These are phyloP conservation scores for Akanthomyces muscarius DNA, from an alignment of 2,329 filamentous ascomycete genomes.

Conservation along the genomic window DNA sequence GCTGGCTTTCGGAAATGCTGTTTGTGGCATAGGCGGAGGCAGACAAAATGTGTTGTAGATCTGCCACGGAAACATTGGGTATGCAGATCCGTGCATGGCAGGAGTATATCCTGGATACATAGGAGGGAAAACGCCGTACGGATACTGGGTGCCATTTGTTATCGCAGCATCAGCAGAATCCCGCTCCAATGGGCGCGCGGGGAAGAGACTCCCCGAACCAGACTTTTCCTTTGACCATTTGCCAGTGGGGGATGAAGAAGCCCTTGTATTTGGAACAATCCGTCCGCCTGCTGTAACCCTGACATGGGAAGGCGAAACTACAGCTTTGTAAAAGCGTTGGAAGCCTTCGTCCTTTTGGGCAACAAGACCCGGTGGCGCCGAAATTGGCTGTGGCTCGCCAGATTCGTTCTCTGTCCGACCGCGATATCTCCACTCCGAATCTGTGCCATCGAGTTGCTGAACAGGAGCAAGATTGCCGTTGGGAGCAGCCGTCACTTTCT, in stretches of 20 bases:
- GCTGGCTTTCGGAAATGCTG: conserved; percentile 18
- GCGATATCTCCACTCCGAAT: conserved; percentile 42
- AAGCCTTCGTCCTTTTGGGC: conserved; percentile 63
- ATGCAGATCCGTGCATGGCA: conserved; percentile 28
- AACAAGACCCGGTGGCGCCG: conserved; percentile 48
- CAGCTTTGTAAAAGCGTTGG: conserved; percentile 62
- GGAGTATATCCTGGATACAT: conserved; percentile 31
- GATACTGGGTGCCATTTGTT: conserved; percentile 26
- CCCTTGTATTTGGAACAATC: conserved; percentile 62
- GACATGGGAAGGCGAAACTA: conserved; percentile 63
- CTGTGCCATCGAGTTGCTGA: conserved; percentile 38
- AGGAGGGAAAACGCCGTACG: conserved; percentile 29
- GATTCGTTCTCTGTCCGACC: conserved; percentile 43
- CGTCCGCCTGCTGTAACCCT: conserved; percentile 64
- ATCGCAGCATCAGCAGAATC: conserved; percentile 18
- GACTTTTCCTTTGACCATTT: conserved; percentile 46
- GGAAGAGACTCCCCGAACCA: conserved; percentile 22
- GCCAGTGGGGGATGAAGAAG: conserved; percentile 47
- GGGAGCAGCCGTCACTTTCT: conserved; percentile 1
- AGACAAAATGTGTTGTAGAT: conserved; percentile 34
- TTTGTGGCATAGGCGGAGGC: conserved; percentile 24
- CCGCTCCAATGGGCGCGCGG: conserved; percentile 22
- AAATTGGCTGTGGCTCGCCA: conserved; percentile 43
- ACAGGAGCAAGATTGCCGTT: conserved; percentile 21
- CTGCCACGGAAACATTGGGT: conserved; percentile 36